phyloP scores from a whole-genome alignment of 768 basidiomycete species.

The Glaciozyma antarctica region DNA sequence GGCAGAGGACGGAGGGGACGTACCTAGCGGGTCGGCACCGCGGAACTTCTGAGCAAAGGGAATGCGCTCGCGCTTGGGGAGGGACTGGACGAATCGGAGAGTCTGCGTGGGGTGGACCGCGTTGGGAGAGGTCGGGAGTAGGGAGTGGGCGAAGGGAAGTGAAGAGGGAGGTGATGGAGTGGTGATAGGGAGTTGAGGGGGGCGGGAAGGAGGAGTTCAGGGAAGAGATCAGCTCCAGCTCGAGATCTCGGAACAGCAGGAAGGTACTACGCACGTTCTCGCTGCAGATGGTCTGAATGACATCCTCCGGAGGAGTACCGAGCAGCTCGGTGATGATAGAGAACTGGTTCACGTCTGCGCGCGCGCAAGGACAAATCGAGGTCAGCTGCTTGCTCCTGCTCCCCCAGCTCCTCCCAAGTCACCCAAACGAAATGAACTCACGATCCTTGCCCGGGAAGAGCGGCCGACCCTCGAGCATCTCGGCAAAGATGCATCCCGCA shows the following conservation, averaged over 20 bases:
- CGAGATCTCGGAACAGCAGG: background rate
- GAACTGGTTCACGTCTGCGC: slow-evolving; percentile 93
- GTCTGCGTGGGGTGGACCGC: slow-evolving; percentile 50
- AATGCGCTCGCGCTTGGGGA: slow-evolving; percentile 90
- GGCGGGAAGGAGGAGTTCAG: background rate
- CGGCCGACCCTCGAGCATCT: slow-evolving; percentile 98
- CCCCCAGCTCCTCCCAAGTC: background rate
- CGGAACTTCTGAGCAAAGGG: slow-evolving; percentile 90
- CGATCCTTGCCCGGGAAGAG: slow-evolving; percentile 99
- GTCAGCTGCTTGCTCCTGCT: background rate
- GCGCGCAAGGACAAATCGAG: background rate
- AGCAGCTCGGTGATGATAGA: slow-evolving; percentile 97
- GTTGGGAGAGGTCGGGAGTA: no score
- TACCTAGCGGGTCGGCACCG: slow-evolving; percentile 75
- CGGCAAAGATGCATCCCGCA: slow-evolving; percentile 97
- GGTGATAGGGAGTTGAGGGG: no score
- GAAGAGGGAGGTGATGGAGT: no score
- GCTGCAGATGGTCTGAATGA: slow-evolving; percentile 95
- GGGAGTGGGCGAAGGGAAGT: no score
- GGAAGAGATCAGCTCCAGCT: background rate
- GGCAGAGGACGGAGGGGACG: slow-evolving; percentile 32
- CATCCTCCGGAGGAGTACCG: slow-evolving; percentile 98
- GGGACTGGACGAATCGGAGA: slow-evolving; percentile 91
- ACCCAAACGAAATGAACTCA: slow-evolving; percentile 47
- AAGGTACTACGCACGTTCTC: slow-evolving; percentile 64